Base-by-base conservation (phyloP, 2,329 filamentous ascomycete species). In the Diaporthe sp. region DNA sequence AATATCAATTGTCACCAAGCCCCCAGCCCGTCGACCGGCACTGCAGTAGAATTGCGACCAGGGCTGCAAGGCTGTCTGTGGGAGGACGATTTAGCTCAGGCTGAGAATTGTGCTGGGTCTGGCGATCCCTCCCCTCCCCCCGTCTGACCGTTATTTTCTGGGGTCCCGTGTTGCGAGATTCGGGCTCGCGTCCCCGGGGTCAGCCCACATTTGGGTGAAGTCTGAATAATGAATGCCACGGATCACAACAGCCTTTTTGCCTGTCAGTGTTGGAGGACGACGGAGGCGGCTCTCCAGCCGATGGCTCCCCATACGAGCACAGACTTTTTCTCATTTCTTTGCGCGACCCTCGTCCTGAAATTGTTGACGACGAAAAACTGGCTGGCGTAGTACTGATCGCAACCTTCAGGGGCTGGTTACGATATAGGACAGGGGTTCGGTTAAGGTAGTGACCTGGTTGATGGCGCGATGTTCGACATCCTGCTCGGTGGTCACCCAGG, bases 51-150 rank as follows among this genome's bases (percentile, higher is more conserved):
- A 68, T 42, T 42, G 25, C 62, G 65, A 68, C 65, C 46, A 28
- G 46, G 46, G 65, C 65, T 53, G 71, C 71, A 55, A 65, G 58
- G 58, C 71, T 73, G n/a, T 57, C 58, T 65, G 34, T 57, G 44
- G 39, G 34, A 55, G 49, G 15, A n/a, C 49, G 13, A 28, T 70
- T 71, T 72, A 76, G 75, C 62, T 75, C 70, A 76, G 75, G 75
- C 75, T 76, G 75, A 76, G 75, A 76, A 71, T 44, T 76, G 55
- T 75, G 73, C 75, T 72, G 68, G 74, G 70, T 62, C 73, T 46
- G 68, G 65, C 44, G 58, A 73, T 73, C 71, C 58, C 34, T 55
- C 34, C 65, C 49, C 65, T 28, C 17, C 44, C 62, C 46, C 44
- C 49, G 58, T 51, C 60, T 65, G 46, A 73, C 58, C 58, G 60